Evolutionary conservation across 208 protist genomes (phyloP).

Genomic region (Trypanosoma scelopori): DNA sequence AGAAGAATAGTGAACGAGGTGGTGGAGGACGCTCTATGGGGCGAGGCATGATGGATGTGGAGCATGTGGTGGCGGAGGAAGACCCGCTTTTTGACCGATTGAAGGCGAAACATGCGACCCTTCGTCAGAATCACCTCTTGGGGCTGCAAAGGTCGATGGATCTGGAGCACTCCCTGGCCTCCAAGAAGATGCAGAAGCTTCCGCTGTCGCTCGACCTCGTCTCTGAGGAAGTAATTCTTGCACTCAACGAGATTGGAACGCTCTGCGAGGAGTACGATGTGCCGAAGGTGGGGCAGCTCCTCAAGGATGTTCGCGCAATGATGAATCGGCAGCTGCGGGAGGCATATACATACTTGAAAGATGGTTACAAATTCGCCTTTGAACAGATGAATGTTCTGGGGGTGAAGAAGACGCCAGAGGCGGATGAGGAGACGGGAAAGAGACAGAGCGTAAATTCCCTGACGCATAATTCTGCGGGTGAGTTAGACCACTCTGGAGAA

Average conservation of each 20-base stretch:
- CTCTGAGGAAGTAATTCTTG: conserved; percentile 53
- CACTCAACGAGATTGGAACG: conserved; percentile 66
- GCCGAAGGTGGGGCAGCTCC: conserved; percentile 33
- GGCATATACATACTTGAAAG: conserved; percentile 59
- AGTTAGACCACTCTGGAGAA: background rate
- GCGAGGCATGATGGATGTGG: background rate
- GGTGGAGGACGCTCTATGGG: background rate
- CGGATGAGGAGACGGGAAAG: conserved; percentile 3
- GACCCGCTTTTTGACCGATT: conserved; percentile 49
- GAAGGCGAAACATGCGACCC: conserved; percentile 49
- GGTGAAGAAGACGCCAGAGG: conserved; percentile 10
- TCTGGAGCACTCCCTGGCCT: conserved; percentile 33
- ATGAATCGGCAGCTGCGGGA: conserved; percentile 73
- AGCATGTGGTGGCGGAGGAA: background rate
- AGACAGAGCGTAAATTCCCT: background rate
- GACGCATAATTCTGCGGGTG: background rate
- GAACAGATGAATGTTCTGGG: conserved; percentile 44
- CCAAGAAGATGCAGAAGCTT: conserved; percentile 48
- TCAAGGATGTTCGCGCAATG: conserved; percentile 51
- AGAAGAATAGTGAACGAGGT: background rate
- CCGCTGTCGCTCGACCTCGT: conserved; percentile 62
- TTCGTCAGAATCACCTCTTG: conserved; percentile 37
- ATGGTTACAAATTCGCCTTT: conserved; percentile 79
- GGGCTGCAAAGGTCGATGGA: conserved; percentile 46
- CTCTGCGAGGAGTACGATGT: conserved; percentile 33